A percentile compares a stretch with the other conserved stretches of the same genome.
Evolutionary conservation across 2,329 filamentous ascomycete species (phyloP).

Genomic region (Emericellopsis atlantica): DNA sequence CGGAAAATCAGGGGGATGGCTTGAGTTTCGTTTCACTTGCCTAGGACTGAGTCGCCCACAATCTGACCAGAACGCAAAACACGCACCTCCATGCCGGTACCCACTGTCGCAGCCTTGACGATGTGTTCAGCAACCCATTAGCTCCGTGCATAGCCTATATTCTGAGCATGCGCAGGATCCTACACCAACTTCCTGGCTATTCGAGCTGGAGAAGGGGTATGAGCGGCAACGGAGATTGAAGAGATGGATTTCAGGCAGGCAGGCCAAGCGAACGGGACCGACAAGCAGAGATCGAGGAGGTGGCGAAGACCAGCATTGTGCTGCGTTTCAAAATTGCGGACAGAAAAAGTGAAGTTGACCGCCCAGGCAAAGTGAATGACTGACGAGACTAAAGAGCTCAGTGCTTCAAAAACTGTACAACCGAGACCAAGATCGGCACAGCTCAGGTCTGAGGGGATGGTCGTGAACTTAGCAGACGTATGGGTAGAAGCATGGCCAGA

Average conservation of each 20-base stretch:
- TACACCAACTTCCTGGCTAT: conserved; percentile 22
- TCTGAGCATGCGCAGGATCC: conserved; percentile 25
- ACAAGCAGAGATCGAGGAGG: conserved; percentile 26
- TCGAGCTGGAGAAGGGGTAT: conserved; percentile 19
- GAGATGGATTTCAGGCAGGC: conserved; percentile 37
- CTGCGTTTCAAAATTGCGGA: conserved; percentile 31
- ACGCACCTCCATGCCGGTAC: conserved; percentile 16
- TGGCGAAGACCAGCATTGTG: conserved; percentile 32
- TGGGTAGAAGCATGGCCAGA: conserved; percentile 8
- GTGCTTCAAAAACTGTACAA: conserved; percentile 9
- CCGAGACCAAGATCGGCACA: conserved; percentile 24
- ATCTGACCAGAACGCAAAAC: conserved; percentile 31
- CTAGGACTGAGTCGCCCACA: conserved; percentile 28
- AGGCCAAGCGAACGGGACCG: conserved; percentile 15
- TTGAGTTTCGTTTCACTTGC: conserved; percentile 35
- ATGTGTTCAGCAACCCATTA: conserved; percentile 36
- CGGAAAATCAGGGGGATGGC: conserved; percentile 35
- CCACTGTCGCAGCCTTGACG: conserved; percentile 14
- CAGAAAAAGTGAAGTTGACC: conserved; percentile 39
- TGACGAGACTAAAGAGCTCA: conserved; percentile 19
- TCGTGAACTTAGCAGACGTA: conserved; percentile 17
- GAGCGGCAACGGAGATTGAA: conserved; percentile 26
- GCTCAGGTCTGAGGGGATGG: conserved; percentile 26
- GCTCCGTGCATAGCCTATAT: conserved; percentile 37
- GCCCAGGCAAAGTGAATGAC: conserved; percentile 40